Conservation (phyloP, 306 rosid genomes). For the Dryas alaskensis region DNA sequence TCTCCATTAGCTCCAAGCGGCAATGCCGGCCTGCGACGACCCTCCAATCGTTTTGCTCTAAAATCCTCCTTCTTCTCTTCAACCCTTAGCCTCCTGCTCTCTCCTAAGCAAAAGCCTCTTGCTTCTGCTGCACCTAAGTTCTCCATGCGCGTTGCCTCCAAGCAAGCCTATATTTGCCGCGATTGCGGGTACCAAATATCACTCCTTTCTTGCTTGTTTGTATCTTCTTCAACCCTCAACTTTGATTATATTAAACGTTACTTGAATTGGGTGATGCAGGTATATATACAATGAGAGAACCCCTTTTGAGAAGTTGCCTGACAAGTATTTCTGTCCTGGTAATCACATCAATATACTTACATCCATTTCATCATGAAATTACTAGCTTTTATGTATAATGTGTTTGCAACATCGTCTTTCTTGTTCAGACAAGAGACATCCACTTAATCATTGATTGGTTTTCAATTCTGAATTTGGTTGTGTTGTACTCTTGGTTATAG, state of each 20-base stretch:
- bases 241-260: background rate
- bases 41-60: constrained; percentile 33
- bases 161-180: constrained; percentile 84
- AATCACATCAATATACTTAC: constrained; percentile 4
- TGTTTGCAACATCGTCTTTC: background rate
- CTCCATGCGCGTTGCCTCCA: constrained; percentile 88
- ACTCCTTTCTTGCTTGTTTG: background rate
- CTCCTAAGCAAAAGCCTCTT: constrained; percentile 28
- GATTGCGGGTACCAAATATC: constrained; percentile 79
- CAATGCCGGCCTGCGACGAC: constrained; percentile 40
- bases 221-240: background rate
- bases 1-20: constrained; percentile 24
- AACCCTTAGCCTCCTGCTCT: constrained; percentile 37
- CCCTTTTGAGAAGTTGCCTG: constrained; percentile 74
- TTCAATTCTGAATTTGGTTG: background rate
- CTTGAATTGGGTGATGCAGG: constrained; percentile 40
- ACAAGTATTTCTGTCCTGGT: constrained; percentile 83
- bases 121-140: constrained; percentile 46
- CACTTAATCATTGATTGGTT: background rate
- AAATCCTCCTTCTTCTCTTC: constrained; percentile 56
- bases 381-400: background rate
- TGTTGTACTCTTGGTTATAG: too few relatives aligned
- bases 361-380: background rate
- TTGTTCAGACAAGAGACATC: background rate
- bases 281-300: constrained; percentile 83